Conservation (phyloP, 768 basidiomycete species). For the Mycena rosella region DNA sequence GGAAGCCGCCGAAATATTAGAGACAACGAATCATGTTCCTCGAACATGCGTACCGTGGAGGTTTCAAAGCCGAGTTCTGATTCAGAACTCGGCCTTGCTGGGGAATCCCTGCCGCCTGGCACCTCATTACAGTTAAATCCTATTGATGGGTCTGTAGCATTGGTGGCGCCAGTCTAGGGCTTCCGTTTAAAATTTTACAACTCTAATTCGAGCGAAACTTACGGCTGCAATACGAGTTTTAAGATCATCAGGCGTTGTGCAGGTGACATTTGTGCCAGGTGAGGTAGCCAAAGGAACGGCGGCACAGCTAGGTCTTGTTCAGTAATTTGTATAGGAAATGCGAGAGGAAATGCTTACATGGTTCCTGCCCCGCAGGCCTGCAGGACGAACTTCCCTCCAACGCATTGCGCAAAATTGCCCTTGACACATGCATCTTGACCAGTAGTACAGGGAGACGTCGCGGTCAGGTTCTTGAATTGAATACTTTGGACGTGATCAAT, state of each 20-base stretch:
- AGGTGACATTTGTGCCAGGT: neutral
- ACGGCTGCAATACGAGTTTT: neutral
- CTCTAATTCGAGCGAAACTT: too few species aligned
- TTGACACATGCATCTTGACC: neutral
- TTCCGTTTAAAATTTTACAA: neutral
- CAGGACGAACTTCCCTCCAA: neutral
- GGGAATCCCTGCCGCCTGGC: too few species aligned
- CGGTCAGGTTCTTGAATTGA: neutral
- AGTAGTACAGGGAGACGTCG: neutral
- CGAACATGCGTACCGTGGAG: neutral
- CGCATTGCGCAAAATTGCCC: neutral
- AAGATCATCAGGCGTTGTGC: neutral
- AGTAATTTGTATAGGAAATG: neutral
- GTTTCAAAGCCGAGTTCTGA: neutral
- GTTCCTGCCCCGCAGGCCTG: neutral
- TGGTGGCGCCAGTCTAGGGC: neutral
- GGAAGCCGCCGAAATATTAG: neutral
- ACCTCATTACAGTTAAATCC: too few species aligned
- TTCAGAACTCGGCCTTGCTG: too few species aligned
- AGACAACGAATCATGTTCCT: neutral
- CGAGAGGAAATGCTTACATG: neutral
- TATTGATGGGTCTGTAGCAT: too few species aligned
- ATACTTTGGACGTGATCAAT: neutral
- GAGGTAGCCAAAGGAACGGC: neutral
- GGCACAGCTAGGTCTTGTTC: neutral